Base-by-base conservation (phyloP, 192 early-diverging fungal genomes). In the Linnemannia hyalina region DNA sequence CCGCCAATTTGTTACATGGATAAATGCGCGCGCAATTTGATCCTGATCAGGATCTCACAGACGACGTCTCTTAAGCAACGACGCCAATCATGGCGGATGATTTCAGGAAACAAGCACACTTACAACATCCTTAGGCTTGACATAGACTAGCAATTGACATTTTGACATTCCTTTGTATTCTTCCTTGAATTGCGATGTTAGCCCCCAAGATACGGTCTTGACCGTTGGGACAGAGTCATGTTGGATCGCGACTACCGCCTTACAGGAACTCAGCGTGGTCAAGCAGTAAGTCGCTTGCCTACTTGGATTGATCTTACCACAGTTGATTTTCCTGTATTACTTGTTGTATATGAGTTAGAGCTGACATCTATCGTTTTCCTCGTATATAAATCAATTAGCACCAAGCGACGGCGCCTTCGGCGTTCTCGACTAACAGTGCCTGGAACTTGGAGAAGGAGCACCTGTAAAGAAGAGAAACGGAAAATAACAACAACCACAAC, bases 181-280 rank as follows among this genome's bases (percentile, higher is more conserved):
- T 60, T 26, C 11, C 10, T 15, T 26, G 3, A 15, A 36, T 35
- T 75, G 63, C 36, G 11, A 46, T 46, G 11, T 15, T 88, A 94
- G 93, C 89, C 92, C 47, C 85, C 89, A 38, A 92, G 95, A 83
- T 93, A 91, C 87, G 89, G 89, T 83, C 72, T 95, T 57, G 94
- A 94, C 76, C 91, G 90, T 83, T 96, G 95, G 95, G 95, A 96
- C 73, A 88, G 88, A 74, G 90, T 93, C 80, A 96, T 96, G 95
- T 93, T 95, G 93, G 90, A 90, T 68, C 95, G 95, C 88, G 95
- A 96, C 81, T 88, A 82, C 80, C 92, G 94, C 78, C 88, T 96
- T 41, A 96, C 95, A 32, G 95, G 95, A 77, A 92, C 92, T 11
- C 42, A 84, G 42, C 92, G 94, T 75, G 94, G 93, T 63, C 95